Conservation (phyloP, 2,329 filamentous ascomycete genomes). For the Apiospora malaysiana region DNA sequence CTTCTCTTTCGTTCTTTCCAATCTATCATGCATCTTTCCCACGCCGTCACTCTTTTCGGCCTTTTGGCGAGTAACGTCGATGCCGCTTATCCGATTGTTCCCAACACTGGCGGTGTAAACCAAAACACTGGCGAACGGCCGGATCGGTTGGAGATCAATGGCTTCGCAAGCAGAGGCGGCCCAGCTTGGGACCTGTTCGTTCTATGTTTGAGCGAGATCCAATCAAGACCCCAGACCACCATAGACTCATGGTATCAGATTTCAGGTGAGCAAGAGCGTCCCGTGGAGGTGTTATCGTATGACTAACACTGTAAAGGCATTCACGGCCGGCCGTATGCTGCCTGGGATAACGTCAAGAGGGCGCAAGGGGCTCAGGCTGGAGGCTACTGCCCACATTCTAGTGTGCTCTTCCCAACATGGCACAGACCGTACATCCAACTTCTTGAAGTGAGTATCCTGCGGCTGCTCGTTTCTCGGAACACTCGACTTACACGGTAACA, state of each 20-base stretch:
- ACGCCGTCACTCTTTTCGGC: slow-evolving; percentile 10
- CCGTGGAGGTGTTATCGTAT: background rate
- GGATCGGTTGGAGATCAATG: slow-evolving; percentile 23
- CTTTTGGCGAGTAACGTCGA: slow-evolving; percentile 17
- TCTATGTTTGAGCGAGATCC: slow-evolving; percentile 17
- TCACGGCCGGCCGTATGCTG: slow-evolving; percentile 24
- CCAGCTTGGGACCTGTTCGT: slow-evolving; percentile 21
- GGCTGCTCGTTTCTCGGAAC: background rate
- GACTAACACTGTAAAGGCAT: slow-evolving; percentile 21
- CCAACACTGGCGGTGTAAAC: slow-evolving; percentile 19
- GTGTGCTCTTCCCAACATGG: slow-evolving; percentile 36
- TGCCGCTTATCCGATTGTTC: slow-evolving; percentile 18
- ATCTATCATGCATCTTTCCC: background rate
- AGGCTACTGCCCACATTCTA: slow-evolving; percentile 36
- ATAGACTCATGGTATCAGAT: slow-evolving; percentile 28
- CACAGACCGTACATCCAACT: slow-evolving; percentile 38
- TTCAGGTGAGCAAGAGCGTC: slow-evolving; percentile 15
- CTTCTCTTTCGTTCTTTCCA: background rate
- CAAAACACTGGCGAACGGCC: background rate
- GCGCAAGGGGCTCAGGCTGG: slow-evolving; percentile 26
- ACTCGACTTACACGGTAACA: slow-evolving; percentile 29
- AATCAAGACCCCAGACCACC: slow-evolving; percentile 14
- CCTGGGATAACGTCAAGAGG: slow-evolving; percentile 26
- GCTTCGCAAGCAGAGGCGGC: slow-evolving; percentile 8
- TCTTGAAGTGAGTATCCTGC: slow-evolving; percentile 31